Evolutionary conservation across 306 rosid species (phyloP), one percentile per base, ranked within the genome.

Genomic region (Oxytropis ochrocephala): DNA sequence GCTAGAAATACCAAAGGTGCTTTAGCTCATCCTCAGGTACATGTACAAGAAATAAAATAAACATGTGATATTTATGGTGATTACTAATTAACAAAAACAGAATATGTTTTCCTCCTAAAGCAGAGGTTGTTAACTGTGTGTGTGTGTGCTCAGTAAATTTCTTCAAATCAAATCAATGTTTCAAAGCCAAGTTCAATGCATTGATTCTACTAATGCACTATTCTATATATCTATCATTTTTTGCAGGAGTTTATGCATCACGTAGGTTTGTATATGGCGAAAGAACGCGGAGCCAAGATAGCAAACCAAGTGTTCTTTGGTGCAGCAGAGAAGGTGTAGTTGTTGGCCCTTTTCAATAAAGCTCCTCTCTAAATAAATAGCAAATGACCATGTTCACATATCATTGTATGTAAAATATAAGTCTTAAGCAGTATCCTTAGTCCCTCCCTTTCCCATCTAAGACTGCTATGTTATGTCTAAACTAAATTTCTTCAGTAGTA

Each of bases 211-310:
- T 46, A 11, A 44, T 35, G 16, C 5, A 32, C 0, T 68, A 17
- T 46, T 6, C 39, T 16, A 53, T 44, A 61, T 67, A n/a, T n/a
- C n/a, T n/a, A n/a, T n/a, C n/a, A n/a, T n/a, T n/a, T n/a, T n/a
- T n/a, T n/a, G 71, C 84, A 91, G 95, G 97, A 86, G 82, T 72
- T 88, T 44, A 86, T 86, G 96, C 97, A 91, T 59, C 95, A 88
- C 21, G 80, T 85, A 27, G 97, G 92, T 5, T 72, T 91, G 55
- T 85, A 78, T 65, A 91, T 91, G 97, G 93, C 88, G 1, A 87
- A 87, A 76, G 87, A 87, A 85, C 54, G 96, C 3, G 96, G 96
- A 27, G 94, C 94, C 68, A 85, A 73, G 74, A 80, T 89, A 63
- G 96, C 94, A 51, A 80, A 60, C 53, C 41, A 82, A 75, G 83